A percentile compares a stretch with the other conserved stretches of the same genome.
Conservation (phyloP, 768 basidiomycete species). For the Amanita thiersii region DNA sequence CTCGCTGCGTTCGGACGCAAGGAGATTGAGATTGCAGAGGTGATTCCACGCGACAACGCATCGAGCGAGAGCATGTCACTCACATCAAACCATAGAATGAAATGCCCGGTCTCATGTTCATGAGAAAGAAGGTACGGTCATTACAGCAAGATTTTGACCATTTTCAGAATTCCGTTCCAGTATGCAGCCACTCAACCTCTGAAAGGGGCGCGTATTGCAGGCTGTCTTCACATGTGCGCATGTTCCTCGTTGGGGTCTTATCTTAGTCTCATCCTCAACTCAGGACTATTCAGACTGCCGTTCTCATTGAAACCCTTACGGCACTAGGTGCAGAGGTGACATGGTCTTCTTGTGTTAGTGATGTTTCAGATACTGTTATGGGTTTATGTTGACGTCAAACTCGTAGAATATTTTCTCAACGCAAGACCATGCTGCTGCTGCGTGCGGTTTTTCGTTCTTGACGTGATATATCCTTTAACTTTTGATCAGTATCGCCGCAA, state of each 20-base stretch:
- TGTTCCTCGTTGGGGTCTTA: constrained; percentile 1
- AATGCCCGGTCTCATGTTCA: constrained; percentile 94
- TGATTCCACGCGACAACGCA: constrained; percentile 24
- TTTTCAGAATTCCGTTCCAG: constrained; percentile 18
- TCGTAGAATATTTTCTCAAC: constrained; percentile 97
- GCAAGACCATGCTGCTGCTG: constrained; percentile 98
- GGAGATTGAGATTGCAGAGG: constrained; percentile 99
- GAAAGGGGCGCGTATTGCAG: constrained; percentile 92
- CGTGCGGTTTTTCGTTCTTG: constrained; percentile 37
- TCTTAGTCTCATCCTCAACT: constrained; percentile 8
- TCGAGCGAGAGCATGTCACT: neutral
- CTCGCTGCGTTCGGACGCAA: constrained; percentile 99
- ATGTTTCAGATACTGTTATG: constrained; percentile 1
- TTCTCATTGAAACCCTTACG: constrained; percentile 96
- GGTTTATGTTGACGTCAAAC: neutral
- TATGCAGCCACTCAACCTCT: constrained; percentile 77
- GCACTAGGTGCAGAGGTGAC: constrained; percentile 95
- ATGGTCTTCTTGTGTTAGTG: constrained; percentile 93
- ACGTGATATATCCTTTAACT: constrained; percentile 2
- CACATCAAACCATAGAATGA: constrained; percentile 48
- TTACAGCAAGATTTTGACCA: constrained; percentile 3
- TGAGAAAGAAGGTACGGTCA: constrained; percentile 68
- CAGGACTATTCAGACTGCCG: constrained; percentile 98
- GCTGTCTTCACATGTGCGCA: constrained; percentile 92
- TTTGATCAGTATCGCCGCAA: constrained; percentile 77